Conservation (phyloP, 2,329 filamentous ascomycete genomes). For the Ophiostoma ips region DNA sequence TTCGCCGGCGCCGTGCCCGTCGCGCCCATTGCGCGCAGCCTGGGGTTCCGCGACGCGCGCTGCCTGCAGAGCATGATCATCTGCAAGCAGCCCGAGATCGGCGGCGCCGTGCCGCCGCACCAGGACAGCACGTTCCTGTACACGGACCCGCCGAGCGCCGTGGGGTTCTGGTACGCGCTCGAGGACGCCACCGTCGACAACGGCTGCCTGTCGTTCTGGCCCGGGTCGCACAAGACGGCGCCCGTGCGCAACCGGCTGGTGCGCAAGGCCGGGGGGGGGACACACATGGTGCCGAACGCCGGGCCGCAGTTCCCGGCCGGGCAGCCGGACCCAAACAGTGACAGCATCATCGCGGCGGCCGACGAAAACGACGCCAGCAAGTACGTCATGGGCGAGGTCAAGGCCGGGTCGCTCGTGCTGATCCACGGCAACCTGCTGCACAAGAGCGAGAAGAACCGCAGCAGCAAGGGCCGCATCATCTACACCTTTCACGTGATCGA, state of each 20-base stretch:
- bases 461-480: conserved; percentile 75
- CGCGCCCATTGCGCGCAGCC: conserved; percentile 49
- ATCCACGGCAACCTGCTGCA: conserved; percentile 95
- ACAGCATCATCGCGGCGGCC: neutral
- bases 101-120: conserved; percentile 78
- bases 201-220: conserved; percentile 76
- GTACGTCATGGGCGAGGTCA: conserved; percentile 75
- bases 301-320: conserved; percentile 45
- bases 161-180: conserved; percentile 95
- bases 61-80: conserved; percentile 93
- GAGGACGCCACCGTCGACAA: conserved; percentile 82
- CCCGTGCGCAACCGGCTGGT: conserved; percentile 64
- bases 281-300: conserved; percentile 57
- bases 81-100: conserved; percentile 95
- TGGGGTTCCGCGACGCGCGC: conserved; percentile 65
- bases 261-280: conserved; percentile 37
- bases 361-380: conserved; percentile 33
- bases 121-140: conserved; percentile 91
- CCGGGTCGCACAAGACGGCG: conserved; percentile 61
- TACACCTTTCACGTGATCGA: conserved; percentile 98
- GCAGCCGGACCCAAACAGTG: conserved; percentile 29
- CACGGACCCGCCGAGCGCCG: conserved; percentile 73
- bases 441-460: conserved; percentile 88
- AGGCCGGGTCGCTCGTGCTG: conserved; percentile 77
- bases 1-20: conserved; percentile 26